A percentile compares a stretch with the other conserved stretches of the same genome.
These are phyloP conservation scores for Atkinsonella texensis DNA, from an alignment of 2,329 filamentous ascomycete genomes.

Conservation along the genomic window DNA sequence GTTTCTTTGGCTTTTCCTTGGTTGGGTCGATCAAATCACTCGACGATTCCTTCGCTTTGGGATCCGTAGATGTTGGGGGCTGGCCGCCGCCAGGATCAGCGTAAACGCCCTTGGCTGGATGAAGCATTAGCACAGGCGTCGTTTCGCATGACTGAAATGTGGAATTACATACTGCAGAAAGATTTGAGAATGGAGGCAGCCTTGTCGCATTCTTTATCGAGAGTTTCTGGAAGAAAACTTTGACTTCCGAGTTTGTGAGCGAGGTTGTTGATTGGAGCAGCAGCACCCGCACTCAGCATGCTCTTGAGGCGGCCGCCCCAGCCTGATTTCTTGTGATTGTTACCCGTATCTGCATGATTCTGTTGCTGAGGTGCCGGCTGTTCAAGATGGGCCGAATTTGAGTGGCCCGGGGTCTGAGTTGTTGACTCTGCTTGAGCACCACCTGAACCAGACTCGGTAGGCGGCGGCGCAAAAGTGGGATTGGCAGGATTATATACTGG, in stretches of 20 bases:
- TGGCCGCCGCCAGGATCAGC: constrained; percentile 22
- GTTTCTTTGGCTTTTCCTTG: constrained; percentile 29
- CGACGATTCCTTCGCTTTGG: constrained; percentile 17
- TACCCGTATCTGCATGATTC: background rate
- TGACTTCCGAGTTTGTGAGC: constrained; percentile 75
- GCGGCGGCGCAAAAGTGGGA: constrained; percentile 19
- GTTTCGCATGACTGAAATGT: no score
- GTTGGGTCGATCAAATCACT: constrained; percentile 19
- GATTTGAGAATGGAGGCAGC: constrained; percentile 70
- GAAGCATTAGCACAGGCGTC: background rate
- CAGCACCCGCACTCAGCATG: constrained; percentile 31
- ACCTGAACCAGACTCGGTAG: constrained; percentile 5
- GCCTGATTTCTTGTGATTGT: constrained; percentile 7
- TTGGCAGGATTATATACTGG: constrained; percentile 19
- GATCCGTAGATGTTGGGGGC: constrained; percentile 19
- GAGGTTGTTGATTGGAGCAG: constrained; percentile 66
- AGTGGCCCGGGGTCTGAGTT: background rate
- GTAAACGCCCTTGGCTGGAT: constrained; percentile 39
- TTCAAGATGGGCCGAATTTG: background rate
- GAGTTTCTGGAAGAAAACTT: constrained; percentile 72
- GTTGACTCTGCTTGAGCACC: constrained; percentile 1
- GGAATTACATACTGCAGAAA: constrained; percentile 60
- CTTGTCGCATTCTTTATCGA: constrained; percentile 88
- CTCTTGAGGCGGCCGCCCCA: constrained; percentile 21
- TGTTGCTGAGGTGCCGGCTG: constrained; percentile 1